Evolutionary conservation across 129 eudicot species (phyloP).

Genomic region (Tagetes patula): DNA sequence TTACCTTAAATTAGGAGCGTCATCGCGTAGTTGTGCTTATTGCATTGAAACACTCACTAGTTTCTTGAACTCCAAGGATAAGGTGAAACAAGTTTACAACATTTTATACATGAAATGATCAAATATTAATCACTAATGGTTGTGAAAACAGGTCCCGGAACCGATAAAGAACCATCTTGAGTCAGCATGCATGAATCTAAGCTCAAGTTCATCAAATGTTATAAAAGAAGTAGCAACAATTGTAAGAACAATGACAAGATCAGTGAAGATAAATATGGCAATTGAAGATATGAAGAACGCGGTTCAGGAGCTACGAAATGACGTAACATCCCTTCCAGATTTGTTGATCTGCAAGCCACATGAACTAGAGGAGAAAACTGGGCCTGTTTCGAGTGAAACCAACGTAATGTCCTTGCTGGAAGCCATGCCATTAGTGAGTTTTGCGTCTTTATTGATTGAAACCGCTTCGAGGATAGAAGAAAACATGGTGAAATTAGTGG

Average conservation of each 20-base stretch:
- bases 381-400: conserved; percentile 16
- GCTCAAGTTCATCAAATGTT: conserved; percentile 42
- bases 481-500: conserved; percentile 52
- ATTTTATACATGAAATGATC: background rate
- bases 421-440: conserved; percentile 51
- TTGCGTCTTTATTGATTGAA: conserved; percentile 60
- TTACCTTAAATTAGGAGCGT: conserved; percentile 53
- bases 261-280: conserved; percentile 33
- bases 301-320: conserved; percentile 41
- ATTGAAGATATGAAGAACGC: conserved; percentile 51
- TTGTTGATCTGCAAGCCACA: conserved; percentile 21
- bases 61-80: conserved; percentile 43
- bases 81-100: conserved; percentile 31
- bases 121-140: background rate
- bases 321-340: conserved; percentile 43
- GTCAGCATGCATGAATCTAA: conserved; percentile 44
- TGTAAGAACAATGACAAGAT: conserved; percentile 51
- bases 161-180: conserved; percentile 41
- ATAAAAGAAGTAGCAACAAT: conserved; percentile 46
- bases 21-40: conserved; percentile 59
- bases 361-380: conserved; percentile 19
- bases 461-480: conserved; percentile 50
- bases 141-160: conserved; percentile 44
- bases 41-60: conserved; percentile 71
- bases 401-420: conserved; percentile 36